Conservation (phyloP, 352 stramenopile species). For the Paralagenidium karlingii region DNA sequence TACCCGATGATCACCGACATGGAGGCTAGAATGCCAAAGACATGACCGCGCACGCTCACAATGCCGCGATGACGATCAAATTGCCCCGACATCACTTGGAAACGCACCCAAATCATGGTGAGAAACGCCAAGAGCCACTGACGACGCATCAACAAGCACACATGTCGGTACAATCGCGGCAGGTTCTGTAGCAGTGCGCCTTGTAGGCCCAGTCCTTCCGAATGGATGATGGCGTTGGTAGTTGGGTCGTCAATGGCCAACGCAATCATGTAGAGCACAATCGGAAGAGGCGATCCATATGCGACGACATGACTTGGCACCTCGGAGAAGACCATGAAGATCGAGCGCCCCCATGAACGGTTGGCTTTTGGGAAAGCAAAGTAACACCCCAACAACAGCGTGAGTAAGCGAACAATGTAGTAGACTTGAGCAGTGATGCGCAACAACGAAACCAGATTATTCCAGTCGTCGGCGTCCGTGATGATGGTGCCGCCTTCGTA, state of each 20-base stretch:
- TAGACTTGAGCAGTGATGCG: conserved; percentile 30
- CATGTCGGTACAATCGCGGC: too few species aligned
- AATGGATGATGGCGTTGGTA: conserved; percentile 18
- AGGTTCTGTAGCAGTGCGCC: too few species aligned
- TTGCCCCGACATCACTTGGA: too few species aligned
- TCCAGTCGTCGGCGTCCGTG: conserved; percentile 39
- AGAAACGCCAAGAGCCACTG: conserved; percentile 34
- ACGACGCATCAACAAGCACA: conserved; percentile 26
- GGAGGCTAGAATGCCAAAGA: too few species aligned
- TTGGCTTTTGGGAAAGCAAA: too few species aligned
- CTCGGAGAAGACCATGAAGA: conserved; percentile 18
- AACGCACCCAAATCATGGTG: too few species aligned
- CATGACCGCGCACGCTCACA: too few species aligned
- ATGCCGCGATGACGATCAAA: too few species aligned
- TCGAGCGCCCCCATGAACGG: too few species aligned
- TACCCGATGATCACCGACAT: too few species aligned
- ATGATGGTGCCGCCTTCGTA: conserved; percentile 35
- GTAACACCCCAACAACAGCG: conserved; percentile 17
- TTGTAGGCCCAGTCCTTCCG: conserved; percentile 10
- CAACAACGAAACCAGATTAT: conserved; percentile 22
- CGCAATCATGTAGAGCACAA: conserved; percentile 15
- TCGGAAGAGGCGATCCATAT: conserved; percentile 12
- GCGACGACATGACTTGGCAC: conserved; percentile 14
- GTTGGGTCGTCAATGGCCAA: conserved; percentile 35
- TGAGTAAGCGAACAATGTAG: conserved; percentile 19